Base-by-base conservation (phyloP, 192 early-diverging fungal genomes). In the Thamnidium elegans region DNA sequence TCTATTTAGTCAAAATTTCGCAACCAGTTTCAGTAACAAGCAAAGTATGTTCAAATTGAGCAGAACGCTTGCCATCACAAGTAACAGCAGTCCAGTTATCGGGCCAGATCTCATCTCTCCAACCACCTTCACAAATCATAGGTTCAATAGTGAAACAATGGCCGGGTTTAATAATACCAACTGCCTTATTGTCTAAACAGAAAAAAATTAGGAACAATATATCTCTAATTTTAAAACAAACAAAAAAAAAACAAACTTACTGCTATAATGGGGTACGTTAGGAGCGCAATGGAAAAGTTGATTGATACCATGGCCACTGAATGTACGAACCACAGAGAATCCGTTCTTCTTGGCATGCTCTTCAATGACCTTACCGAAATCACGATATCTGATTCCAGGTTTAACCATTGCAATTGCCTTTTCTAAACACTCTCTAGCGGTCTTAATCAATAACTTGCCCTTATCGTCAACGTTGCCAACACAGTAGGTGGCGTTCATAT, bases 61-160 rank as follows among this genome's bases (percentile, higher is more conserved):
- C 97, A 30, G 89, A 92, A 19, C 95, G 85, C 78, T 95, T 97
- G 43, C 97, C 97, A 65, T 99, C 97, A 48, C 65, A 66, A 3
- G 97, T 99, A 3, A 89, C 90, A 2, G 84, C 86, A 9, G 94
- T 99, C 96, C 95, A 98, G 71, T 84, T 75, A 55, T 92, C 90
- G n/a, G 84, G 78, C 89, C 89, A 91, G 9, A 84, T 80, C 58
- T 80, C 77, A 45, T 92, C 88, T 23, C 79, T 64, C 70, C 74
- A 85, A 21, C 67, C 74, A 43, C 95, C 95, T 63, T 92, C 93
- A 65, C 88, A 90, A 75, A 99, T 98, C 95, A 98, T 98, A 7
- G 95, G 97, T 75, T 99, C 97, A 63, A 99, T 99, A 6, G 97
- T 99, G 62, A 99, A 99, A 36, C 88, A 82, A 68, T 98, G 94